A percentile compares a stretch with the other conserved stretches of the same genome.
Evolutionary conservation across 768 basidiomycete genomes (phyloP).

Genomic region (Cantharellus anzutake): DNA sequence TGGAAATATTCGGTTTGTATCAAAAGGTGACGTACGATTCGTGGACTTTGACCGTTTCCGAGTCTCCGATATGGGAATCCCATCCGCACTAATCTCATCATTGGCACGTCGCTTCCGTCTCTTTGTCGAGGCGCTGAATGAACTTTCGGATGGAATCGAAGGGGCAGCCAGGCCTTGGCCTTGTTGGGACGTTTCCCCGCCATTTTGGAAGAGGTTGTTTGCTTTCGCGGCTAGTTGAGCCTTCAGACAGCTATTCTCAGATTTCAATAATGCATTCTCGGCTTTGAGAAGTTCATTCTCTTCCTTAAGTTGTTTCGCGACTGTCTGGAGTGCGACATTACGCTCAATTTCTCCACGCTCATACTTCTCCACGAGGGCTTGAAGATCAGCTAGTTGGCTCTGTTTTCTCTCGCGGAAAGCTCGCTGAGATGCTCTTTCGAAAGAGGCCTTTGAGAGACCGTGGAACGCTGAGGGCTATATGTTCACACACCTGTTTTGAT

Average conservation of each 20-base stretch:
- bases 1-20: too few relatives aligned
- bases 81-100: too few relatives aligned
- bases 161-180: too few relatives aligned
- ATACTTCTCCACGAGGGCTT: constrained; percentile 66
- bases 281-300: constrained; percentile 59
- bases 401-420: constrained; percentile 84
- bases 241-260: too few relatives aligned
- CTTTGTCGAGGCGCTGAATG: too few relatives aligned
- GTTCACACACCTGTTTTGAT: constrained; percentile 23
- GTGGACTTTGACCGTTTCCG: too few relatives aligned
- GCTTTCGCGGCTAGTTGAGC: not conserved
- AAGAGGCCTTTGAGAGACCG: not conserved
- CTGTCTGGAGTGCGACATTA: constrained; percentile 63
- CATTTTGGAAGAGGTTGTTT: not conserved
- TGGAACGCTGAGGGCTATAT: not conserved
- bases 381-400: constrained; percentile 69
- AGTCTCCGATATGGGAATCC: too few relatives aligned
- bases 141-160: too few relatives aligned
- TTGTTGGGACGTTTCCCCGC: too few relatives aligned
- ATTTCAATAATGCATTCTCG: constrained; percentile 43
- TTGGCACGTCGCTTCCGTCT: too few relatives aligned
- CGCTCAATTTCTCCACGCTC: constrained; percentile 85
- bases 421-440: constrained; percentile 59
- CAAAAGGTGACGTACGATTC: too few relatives aligned
- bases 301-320: constrained; percentile 70